Evolutionary conservation across 208 protist genomes (phyloP).

Genomic region (Acanthamoeba castellanii): DNA sequence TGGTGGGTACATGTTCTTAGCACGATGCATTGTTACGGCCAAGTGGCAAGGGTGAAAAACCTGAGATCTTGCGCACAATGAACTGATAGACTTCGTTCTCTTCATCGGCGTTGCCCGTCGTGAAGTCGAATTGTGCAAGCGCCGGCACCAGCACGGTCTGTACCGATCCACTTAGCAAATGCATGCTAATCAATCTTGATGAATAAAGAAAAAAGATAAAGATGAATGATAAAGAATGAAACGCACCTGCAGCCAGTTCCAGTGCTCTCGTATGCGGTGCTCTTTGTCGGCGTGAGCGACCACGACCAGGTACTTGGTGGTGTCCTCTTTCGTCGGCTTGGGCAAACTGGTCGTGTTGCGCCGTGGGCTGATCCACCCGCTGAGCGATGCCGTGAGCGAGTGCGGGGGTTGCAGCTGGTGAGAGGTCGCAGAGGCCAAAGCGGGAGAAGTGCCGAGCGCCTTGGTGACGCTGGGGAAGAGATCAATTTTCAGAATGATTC

Average conservation of each 20-base stretch:
- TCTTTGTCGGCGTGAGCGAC: conserved; percentile 56
- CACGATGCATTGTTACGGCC: background rate
- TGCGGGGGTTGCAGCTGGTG: background rate
- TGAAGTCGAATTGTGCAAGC: conserved; percentile 50
- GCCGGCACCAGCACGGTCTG: conserved; percentile 44
- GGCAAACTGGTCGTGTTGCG: background rate
- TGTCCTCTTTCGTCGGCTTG: conserved; percentile 22
- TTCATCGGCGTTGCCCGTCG: conserved; percentile 31
- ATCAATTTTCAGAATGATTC: conserved; percentile 27
- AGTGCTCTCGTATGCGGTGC: conserved; percentile 24
- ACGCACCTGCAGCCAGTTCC: conserved; percentile 47
- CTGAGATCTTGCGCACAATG: conserved; percentile 51
- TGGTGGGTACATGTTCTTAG: background rate
- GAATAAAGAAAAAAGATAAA: background rate
- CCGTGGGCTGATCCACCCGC: background rate
- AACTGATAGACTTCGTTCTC: conserved; percentile 69
- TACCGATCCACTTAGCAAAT: background rate
- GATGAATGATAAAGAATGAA: background rate
- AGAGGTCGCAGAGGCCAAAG: background rate
- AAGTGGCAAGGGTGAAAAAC: background rate
- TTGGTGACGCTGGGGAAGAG: conserved; percentile 27
- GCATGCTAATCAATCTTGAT: background rate
- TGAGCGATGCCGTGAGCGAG: background rate
- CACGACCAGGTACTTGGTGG: conserved; percentile 23
- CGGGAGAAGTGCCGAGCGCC: background rate